Base-by-base conservation (phyloP, 441 rosid genomes). In the Geranium incanum region DNA sequence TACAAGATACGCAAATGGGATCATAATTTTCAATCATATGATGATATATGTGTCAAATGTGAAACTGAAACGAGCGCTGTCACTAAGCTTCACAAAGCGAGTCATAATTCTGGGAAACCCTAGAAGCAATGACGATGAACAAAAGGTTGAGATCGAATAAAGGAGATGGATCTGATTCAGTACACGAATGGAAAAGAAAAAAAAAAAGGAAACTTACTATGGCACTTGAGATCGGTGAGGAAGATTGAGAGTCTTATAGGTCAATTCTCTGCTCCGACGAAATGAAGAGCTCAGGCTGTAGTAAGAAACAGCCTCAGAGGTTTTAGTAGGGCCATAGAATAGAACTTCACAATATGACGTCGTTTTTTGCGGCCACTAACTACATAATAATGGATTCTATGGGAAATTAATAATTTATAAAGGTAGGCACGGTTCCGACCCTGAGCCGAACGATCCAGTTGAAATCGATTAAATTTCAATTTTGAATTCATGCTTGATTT, bases 221-320 rank as follows among this genome's bases (percentile, higher is more conserved):
- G 64, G 64, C 64, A 59, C 16, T 18, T 59, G 28, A 1, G 23
- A 59, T 45, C 15, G 52, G 2, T 39, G 19, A 52, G 15, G 59
- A 52, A 52, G 16, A 52, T 16, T 3, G 18, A 15, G 59, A 16
- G 8, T 28, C 33, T 28, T 28, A 28, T 28, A 16, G 64, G 64
- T 59, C 64, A 59, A 59, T 19, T 59, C 64, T 59, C 64, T 59
- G 64, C 28, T 59, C 64, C 3, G 23, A 16, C 64, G 9, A 18
- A 59, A 11, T 59, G 64, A 18, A 16, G 28, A 59, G 23, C 18
- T 59, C 28, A 55, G 64, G 19, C 21, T 21, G 21, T 21, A 59
- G 28, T 3, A 15, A 11, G 52, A 45, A n/a, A 45, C n/a, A 45
- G 52, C 52, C 52, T 45, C 15, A 12, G 52, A 45, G 52, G 52